Evolutionary conservation across 441 rosid genomes (phyloP), one percentile per base, ranked within the genome.

Genomic region (Biscutella laevigata): DNA sequence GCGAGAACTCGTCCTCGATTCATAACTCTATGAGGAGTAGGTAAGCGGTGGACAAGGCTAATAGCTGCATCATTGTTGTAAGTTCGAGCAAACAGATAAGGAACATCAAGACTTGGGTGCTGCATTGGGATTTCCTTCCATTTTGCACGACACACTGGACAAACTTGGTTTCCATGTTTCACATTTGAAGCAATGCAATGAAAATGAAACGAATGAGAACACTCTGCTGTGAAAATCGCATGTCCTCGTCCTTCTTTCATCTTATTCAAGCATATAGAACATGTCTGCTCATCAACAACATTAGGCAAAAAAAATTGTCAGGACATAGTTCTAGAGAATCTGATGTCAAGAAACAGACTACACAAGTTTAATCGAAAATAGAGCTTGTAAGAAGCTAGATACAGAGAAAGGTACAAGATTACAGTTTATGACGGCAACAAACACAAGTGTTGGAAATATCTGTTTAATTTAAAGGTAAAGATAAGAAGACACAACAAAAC

Each of bases 81-180:
- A 41, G 81, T 69, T 79, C 90, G 75, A 48, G 73, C 74, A 10
- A 53, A 69, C 1, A 76, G 77, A 28, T 51, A 71, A 5, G 59
- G 65, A 61, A 72, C 75, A 53, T 75, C 86, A 20, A 57, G 67
- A 69, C 66, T 71, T 3, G 83, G 78, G 21, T 76, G 87, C 69
- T 76, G 95, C 74, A 88, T 71, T 3, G 98, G 98, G 34, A 90
- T 70, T 44, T 87, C 95, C 60, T 87, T 87, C 95, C 95, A 90
- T 71, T 79, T 83, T 3, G 92, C 84, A 40, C 89, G 62, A 71
- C 95, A 89, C 58, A 89, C 84, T 3, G 95, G 97, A 66, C 97
- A 90, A 32, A 75, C 79, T 66, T 76, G 92, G 77, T 87, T 90
- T 20, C 98, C 96, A 46, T 84, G 83, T 71, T 87, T 82, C 37